Evolutionary conservation across 805 yeast species (phyloP).

Genomic region (Lachancea mirantina): DNA sequence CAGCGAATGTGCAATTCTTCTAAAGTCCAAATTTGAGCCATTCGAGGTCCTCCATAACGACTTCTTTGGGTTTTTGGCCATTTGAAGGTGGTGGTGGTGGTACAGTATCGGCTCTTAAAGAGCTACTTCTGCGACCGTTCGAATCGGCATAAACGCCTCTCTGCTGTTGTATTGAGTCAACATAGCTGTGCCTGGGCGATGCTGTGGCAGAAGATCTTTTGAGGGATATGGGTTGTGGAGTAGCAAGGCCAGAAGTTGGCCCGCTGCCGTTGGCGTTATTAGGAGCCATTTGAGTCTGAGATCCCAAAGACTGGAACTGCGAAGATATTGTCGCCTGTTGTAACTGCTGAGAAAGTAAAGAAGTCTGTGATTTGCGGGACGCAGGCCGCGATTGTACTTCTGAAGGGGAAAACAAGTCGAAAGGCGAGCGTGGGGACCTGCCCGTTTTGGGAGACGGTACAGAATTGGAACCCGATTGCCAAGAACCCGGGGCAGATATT

Average conservation of each 20-base stretch:
- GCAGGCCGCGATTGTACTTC: slow-evolving; percentile 14
- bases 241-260: slow-evolving; percentile 1
- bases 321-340: slow-evolving; percentile 18
- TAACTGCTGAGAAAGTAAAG: slow-evolving; percentile 30
- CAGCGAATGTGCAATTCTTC: too few relatives aligned
- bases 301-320: slow-evolving; percentile 6
- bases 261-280: slow-evolving; percentile 1
- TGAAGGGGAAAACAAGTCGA: slow-evolving; percentile 16
- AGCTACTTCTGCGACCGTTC: slow-evolving; percentile 6
- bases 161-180: slow-evolving; percentile 22
- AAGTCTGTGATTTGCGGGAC: slow-evolving; percentile 25
- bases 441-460: slow-evolving; percentile 15
- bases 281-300: slow-evolving; percentile 8
- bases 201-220: slow-evolving; percentile 12
- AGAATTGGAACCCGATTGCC: slow-evolving; percentile 12
- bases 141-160: slow-evolving; percentile 13
- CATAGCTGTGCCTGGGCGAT: slow-evolving; percentile 23
- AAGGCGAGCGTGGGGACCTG: slow-evolving; percentile 17
- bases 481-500: slow-evolving; percentile 15
- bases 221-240: slow-evolving; percentile 7
- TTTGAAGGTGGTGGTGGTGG: too few relatives aligned
- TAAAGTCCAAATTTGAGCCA: slow-evolving; percentile 33
- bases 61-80: slow-evolving; percentile 9
- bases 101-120: slow-evolving; percentile 6
- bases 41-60: slow-evolving; percentile 26